Evolutionary conservation across 345 rosid species (phyloP), one percentile per base, ranked within the genome.

Genomic region (Eucalyptus paniculata): DNA sequence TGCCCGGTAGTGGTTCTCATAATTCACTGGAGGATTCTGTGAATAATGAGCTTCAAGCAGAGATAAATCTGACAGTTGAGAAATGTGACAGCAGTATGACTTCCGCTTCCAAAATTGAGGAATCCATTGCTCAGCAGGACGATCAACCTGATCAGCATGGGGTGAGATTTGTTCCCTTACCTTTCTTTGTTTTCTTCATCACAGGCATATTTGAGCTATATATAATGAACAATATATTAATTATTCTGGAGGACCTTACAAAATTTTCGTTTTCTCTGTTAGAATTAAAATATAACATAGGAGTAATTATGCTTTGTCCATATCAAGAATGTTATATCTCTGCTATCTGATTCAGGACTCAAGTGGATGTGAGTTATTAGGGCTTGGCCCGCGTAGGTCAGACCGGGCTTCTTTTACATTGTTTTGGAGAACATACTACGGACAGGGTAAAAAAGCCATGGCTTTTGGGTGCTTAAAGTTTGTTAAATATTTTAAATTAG

Each of bases 1-100:
- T 92, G 90, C 85, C 95, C 44, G 92, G 82, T 51, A 92, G 87
- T 91, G 92, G 26, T 88, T 92, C 96, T 49, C 92, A 87, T 67
- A 89, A 88, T 89, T 94, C 93, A 89, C 82, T n/a, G 62, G 90
- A 87, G 21, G 89, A 88, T 87, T 87, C 89, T 81, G 83, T 89
- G 89, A 62, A 42, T 90, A 86, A 91, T 88, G 96, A 92, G 56
- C 90, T 85, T 89, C 91, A 92, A 86, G 91, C 86, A n/a, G 92
- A 89, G 15, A 45, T n/a, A 86, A 19, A 0, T 53, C 30, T 15
- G 40, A 44, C 72, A 40, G 69, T 88, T 82, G 87, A 87, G 87
- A 91, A 89, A 85, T 86, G 47, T 80, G 50, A 87, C 49, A 81
- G 88, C 87, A 88, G 47, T 53, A 87, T 87, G 24, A 9, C 67